These are phyloP conservation scores for Galeopsis tetrahit DNA, from an alignment of 257 asterid genomes.

Conservation along the genomic window DNA sequence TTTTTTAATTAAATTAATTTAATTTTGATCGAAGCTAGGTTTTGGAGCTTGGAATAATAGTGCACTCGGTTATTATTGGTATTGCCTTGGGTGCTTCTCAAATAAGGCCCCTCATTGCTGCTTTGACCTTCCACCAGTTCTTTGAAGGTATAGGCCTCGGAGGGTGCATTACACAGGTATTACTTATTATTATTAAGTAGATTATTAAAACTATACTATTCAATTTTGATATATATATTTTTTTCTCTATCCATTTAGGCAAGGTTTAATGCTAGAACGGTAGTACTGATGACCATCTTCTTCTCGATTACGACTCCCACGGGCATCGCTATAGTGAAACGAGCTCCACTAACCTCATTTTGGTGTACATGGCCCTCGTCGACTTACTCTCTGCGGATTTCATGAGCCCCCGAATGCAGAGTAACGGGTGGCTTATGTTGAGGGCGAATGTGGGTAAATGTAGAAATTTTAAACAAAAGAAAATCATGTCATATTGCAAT, in stretches of 20 bases:
- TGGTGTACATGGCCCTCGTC: too few species aligned
- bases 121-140: constrained; percentile 51
- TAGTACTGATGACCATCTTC: constrained; percentile 35
- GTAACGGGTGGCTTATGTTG: too few species aligned
- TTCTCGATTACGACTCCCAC: constrained; percentile 45
- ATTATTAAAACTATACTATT: too few species aligned
- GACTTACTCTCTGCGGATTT: too few species aligned
- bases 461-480: too few species aligned
- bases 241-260: constrained; percentile 45
- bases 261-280: constrained; percentile 32
- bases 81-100: constrained; percentile 55
- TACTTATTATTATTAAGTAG: too few species aligned
- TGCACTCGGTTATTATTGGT: constrained; percentile 53
- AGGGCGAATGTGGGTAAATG: too few species aligned
- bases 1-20: too few species aligned
- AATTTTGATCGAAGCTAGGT: too few species aligned
- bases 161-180: constrained; percentile 60
- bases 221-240: background rate
- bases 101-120: constrained; percentile 48
- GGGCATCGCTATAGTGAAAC: constrained; percentile 46
- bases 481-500: too few species aligned
- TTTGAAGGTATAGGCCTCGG: constrained; percentile 71
- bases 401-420: too few species aligned
- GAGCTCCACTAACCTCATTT: constrained; percentile 33
- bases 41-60: constrained; percentile 57